Evolutionary conservation across 148 eudicot genomes (phyloP), one percentile per base, ranked within the genome.

Genomic region (Drosera capensis): DNA sequence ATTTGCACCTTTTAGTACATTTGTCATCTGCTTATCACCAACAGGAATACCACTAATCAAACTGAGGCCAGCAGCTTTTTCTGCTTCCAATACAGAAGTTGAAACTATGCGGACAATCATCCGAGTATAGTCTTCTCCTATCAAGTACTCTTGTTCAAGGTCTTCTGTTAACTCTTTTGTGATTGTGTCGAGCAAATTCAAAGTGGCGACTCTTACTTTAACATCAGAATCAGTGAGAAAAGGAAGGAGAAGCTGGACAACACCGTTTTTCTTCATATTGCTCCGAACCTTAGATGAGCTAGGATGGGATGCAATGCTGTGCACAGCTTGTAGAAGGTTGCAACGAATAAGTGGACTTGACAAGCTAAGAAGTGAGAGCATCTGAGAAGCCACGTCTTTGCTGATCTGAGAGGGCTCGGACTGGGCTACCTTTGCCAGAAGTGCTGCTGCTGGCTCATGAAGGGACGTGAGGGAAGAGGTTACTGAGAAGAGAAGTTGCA

Each of bases 401-500:
- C 70, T 66, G 9, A 71, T 63, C 0, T 80, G 76, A 51, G 80
- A 61, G 28, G 77, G 63, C 11, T 84, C 82, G 0, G 75, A 80
- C 40, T 63, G 54, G 14, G 95, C 77, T 20, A 84, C 60, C 21
- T 51, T 67, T 43, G 87, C 75, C 3, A 90, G 78, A 21, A 84
- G 79, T 9, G 81, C 66, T 0, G 95, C 73, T 25, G 93, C 87
- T 7, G 97, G 93, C 51, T 84, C 97, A 1, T 82, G 67, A 8
- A 88, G 84, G 43, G 86, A 77, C 94, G 80, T 84, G 26, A 72
- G 59, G 14, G 88, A 80, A 0, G 97, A 90, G 9, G 97, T 90
- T 28, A 90, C 93, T 2, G 93, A 80, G 71, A 90, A 90, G 36
- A 90, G 87, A 39, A 84, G 77, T 67, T 84, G 95, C 30, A 84